A percentile compares a stretch with the other conserved stretches of the same genome.
These are phyloP conservation scores for Achaetomiella virescens DNA, from an alignment of 495 filamentous ascomycete genomes.

Conservation along the genomic window DNA sequence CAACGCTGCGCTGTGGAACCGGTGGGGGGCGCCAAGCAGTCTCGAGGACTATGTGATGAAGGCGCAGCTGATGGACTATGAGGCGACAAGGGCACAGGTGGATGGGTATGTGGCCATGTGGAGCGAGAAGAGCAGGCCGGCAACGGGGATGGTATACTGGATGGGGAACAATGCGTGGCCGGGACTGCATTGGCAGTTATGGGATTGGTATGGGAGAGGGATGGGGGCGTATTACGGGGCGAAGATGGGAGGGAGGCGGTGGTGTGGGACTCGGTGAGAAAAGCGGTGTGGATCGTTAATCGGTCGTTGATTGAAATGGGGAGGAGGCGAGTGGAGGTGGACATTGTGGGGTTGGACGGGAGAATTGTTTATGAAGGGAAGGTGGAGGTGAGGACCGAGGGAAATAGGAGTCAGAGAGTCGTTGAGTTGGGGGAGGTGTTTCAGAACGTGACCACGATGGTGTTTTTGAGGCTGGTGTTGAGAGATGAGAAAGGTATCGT, in stretches of 20 bases:
- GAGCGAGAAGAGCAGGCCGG: slow-evolving; percentile 41
- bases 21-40: slow-evolving; percentile 47
- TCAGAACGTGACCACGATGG: slow-evolving; percentile 36
- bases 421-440: slow-evolving; percentile 29
- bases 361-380: slow-evolving; percentile 29
- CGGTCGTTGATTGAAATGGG: slow-evolving; percentile 41
- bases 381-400: slow-evolving; percentile 25
- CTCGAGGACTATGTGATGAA: slow-evolving; percentile 46
- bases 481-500: slow-evolving; percentile 24
- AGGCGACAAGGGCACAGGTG: slow-evolving; percentile 55
- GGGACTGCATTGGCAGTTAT: slow-evolving; percentile 59
- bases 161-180: slow-evolving; percentile 65
- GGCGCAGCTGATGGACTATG: slow-evolving; percentile 42
- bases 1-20: slow-evolving; percentile 46
- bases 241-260: slow-evolving; percentile 46
- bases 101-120: slow-evolving; percentile 51
- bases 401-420: slow-evolving; percentile 34
- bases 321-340: slow-evolving; percentile 38
- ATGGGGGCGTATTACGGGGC: slow-evolving; percentile 56
- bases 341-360: slow-evolving; percentile 46
- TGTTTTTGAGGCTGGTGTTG: slow-evolving; percentile 48
- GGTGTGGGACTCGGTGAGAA: slow-evolving; percentile 46
- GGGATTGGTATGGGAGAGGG: slow-evolving; percentile 57
- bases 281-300: slow-evolving; percentile 51
- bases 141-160: slow-evolving; percentile 62